phyloP scores from a whole-genome alignment of 176 grass and related monocot species.

The Pharus latifolius region DNA sequence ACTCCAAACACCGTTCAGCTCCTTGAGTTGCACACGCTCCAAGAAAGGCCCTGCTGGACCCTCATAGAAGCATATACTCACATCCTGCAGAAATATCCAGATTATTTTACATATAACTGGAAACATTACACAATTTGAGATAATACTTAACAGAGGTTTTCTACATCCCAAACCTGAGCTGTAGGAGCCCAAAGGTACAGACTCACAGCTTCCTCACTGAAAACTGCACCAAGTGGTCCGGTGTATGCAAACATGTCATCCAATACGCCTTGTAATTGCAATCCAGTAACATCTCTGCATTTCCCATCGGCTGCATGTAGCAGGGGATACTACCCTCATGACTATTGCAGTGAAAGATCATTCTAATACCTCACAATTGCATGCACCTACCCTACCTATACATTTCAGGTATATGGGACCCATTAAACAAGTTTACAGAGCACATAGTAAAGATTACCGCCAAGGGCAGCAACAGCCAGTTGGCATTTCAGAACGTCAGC shows the following conservation, averaged over 20 bases:
- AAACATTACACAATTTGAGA: background rate
- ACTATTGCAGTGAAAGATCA: background rate
- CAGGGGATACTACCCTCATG: background rate
- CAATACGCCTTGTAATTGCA: constrained; percentile 76
- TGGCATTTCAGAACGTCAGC: constrained; percentile 66
- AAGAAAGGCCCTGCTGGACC: constrained; percentile 34
- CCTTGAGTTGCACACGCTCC: constrained; percentile 45
- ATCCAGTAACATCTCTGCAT: constrained; percentile 40
- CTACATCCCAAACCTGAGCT: constrained; percentile 45
- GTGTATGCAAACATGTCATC: constrained; percentile 87
- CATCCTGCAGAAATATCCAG: constrained; percentile 34
- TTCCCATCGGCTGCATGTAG: constrained; percentile 45
- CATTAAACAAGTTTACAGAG: too few relatives aligned
- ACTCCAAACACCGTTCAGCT: constrained; percentile 72
- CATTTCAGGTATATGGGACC: too few relatives aligned
- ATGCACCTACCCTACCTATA: too few relatives aligned
- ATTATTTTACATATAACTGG: background rate
- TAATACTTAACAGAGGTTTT: background rate
- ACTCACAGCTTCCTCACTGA: constrained; percentile 26
- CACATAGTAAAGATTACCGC: constrained; percentile 24
- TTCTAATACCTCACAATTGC: background rate
- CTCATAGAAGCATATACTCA: constrained; percentile 60
- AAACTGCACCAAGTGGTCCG: constrained; percentile 70
- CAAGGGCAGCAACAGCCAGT: constrained; percentile 49
- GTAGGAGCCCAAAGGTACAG: constrained; percentile 95